phyloP scores from a whole-genome alignment of 768 basidiomycete genomes.

The Wakefieldia striispora region DNA sequence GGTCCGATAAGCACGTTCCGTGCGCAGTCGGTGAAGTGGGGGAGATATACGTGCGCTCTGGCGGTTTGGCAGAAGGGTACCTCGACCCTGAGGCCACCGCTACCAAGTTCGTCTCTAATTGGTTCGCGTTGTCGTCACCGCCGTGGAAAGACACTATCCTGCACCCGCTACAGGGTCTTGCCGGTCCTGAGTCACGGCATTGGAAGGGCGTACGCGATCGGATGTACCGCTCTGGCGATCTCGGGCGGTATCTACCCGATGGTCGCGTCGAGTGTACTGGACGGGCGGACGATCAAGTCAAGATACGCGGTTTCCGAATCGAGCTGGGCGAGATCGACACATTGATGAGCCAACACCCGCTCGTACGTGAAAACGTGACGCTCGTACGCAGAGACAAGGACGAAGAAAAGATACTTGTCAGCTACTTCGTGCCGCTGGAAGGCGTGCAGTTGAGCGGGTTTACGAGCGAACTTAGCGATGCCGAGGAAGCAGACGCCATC shows the following conservation, averaged over 20 bases:
- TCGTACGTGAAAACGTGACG: slow-evolving; percentile 97
- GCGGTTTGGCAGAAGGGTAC: slow-evolving; percentile 95
- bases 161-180: slow-evolving; percentile 51
- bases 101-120: slow-evolving; percentile 93
- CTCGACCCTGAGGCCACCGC: slow-evolving; percentile 76
- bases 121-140: slow-evolving; percentile 62
- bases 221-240: slow-evolving; percentile 97
- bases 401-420: slow-evolving; percentile 97
- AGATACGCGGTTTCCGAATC: slow-evolving; percentile 98
- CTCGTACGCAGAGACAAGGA: slow-evolving; percentile 96
- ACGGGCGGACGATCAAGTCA: slow-evolving; percentile 97
- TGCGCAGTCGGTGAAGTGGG: slow-evolving; percentile 97
- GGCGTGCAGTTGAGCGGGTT: slow-evolving; percentile 64
- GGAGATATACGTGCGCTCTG: slow-evolving; percentile 96
- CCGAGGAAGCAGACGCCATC: slow-evolving; percentile 53
- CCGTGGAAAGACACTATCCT: slow-evolving; percentile 70
- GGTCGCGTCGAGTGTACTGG: slow-evolving; percentile 97
- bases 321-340: slow-evolving; percentile 98
- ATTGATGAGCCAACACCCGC: slow-evolving; percentile 87
- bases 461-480: slow-evolving; percentile 59
- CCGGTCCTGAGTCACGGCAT: slow-evolving; percentile 71
- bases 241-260: slow-evolving; percentile 90
- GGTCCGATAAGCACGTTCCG: slow-evolving; percentile 76
- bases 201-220: slow-evolving; percentile 97
- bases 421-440: slow-evolving; percentile 92